Conservation (phyloP, 225 moss, liverwort and hornwort species). For the Takakia lepidozioides region DNA sequence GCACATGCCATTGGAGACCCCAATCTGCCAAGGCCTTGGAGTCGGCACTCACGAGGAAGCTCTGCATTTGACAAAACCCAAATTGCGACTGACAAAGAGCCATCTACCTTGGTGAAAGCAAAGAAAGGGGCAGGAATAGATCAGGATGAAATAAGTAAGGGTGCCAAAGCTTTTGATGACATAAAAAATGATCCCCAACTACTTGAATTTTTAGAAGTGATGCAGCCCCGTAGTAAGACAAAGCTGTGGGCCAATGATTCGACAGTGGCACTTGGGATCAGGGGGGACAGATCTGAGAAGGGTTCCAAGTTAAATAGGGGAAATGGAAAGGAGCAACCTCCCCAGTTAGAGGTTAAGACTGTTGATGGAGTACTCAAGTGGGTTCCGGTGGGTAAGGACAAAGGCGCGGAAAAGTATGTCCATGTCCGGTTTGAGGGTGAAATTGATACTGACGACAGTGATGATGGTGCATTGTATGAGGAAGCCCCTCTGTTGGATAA, state of each 20-base stretch:
- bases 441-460: constrained; percentile 48
- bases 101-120: constrained; percentile 20
- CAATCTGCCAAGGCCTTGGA: constrained; percentile 90
- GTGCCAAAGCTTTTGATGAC: constrained; percentile 9
- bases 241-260: constrained; percentile 92
- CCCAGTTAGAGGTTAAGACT: constrained; percentile 63
- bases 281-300: constrained; percentile 17
- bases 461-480: constrained; percentile 43
- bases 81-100: constrained; percentile 21
- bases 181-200: constrained; percentile 62
- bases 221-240: constrained; percentile 84
- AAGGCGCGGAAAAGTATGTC: constrained; percentile 54
- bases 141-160: constrained; percentile 4
- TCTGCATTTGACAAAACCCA: constrained; percentile 45
- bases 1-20: constrained; percentile 70
- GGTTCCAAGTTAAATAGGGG: constrained; percentile 6
- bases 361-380: constrained; percentile 68
- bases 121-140: constrained; percentile 9
- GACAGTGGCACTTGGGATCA: constrained; percentile 15
- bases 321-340: constrained; percentile 21
- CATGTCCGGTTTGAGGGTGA: constrained; percentile 72
- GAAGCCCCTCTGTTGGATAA: constrained; percentile 26
- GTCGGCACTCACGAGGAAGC: constrained; percentile 93
- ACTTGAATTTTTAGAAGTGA: constrained; percentile 79
- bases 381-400: constrained; percentile 80